Conservation (phyloP, 176 grass and related monocot species). For the Elaeis guineensis region DNA sequence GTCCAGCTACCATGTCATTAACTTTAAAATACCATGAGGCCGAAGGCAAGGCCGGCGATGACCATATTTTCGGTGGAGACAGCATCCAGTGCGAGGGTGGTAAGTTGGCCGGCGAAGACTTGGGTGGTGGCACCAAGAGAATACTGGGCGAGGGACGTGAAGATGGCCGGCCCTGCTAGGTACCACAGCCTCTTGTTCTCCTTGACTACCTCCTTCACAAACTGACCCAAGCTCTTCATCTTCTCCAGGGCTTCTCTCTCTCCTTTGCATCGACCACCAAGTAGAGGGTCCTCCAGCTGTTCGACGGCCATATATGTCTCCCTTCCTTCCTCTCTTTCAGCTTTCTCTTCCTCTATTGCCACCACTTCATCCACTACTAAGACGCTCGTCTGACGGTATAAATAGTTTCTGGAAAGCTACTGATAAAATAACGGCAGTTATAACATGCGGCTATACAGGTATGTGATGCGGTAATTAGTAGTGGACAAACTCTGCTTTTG, state of each 20-base stretch:
- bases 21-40: conserved; percentile 40
- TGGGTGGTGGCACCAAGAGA: conserved; percentile 61
- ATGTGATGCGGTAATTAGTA: too few species aligned
- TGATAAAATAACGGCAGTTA: too few species aligned
- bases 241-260: conserved; percentile 39
- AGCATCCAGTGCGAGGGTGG: conserved; percentile 84
- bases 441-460: too few species aligned
- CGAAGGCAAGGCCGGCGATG: conserved; percentile 69
- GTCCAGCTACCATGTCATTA: too few species aligned
- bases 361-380: too few species aligned
- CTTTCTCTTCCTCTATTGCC: too few species aligned
- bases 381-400: too few species aligned
- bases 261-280: not conserved
- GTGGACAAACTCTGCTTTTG: too few species aligned
- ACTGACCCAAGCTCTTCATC: conserved; percentile 39
- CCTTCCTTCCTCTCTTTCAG: not conserved
- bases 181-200: conserved; percentile 71
- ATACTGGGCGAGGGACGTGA: conserved; percentile 77
- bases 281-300: not conserved
- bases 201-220: conserved; percentile 19
- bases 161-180: conserved; percentile 66
- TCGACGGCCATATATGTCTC: not conserved
- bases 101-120: conserved; percentile 72
- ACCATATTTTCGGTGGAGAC: conserved; percentile 83
- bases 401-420: too few species aligned